Evolutionary conservation across 2,329 filamentous ascomycete species (phyloP).

Genomic region (Diaporthe destruens): DNA sequence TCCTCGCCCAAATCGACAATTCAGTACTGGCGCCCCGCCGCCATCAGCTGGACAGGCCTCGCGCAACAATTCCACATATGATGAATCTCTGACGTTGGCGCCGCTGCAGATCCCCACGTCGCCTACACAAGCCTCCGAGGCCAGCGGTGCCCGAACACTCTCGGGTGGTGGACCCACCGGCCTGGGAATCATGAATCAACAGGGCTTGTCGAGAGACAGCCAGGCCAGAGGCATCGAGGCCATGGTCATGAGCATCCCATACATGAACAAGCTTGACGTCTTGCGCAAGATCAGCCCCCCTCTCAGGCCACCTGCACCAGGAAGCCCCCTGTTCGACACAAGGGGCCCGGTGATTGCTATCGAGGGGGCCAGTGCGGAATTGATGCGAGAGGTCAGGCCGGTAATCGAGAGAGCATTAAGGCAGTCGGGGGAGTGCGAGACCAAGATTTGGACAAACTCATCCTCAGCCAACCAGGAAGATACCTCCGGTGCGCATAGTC

Average conservation of each 20-base stretch:
- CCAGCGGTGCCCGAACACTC: slow-evolving; percentile 45
- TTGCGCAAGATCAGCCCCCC: slow-evolving; percentile 82
- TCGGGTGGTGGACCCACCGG: slow-evolving; percentile 34
- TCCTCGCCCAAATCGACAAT: slow-evolving; percentile 53
- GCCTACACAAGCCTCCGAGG: slow-evolving; percentile 45
- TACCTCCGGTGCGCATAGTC: slow-evolving; percentile 53
- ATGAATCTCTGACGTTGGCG: slow-evolving; percentile 66
- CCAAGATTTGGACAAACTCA: slow-evolving; percentile 59
- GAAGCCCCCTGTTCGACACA: slow-evolving; percentile 52
- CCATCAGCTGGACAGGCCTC: slow-evolving; percentile 47
- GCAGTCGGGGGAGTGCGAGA: slow-evolving; percentile 58
- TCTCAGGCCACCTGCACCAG: slow-evolving; percentile 56
- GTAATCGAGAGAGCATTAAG: slow-evolving; percentile 74
- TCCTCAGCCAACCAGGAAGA: slow-evolving; percentile 10
- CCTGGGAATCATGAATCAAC: slow-evolving; percentile 28
- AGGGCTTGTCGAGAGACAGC: slow-evolving; percentile 42
- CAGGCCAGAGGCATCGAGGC: slow-evolving; percentile 69
- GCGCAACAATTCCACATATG: slow-evolving; percentile 59
- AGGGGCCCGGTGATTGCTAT: slow-evolving; percentile 87
- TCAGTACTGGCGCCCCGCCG: slow-evolving; percentile 50
- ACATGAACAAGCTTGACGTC: slow-evolving; percentile 81
- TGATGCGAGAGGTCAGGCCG: slow-evolving; percentile 69
- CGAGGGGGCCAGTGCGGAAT: slow-evolving; percentile 75
- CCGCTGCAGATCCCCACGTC: slow-evolving; percentile 62
- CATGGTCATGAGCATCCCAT: slow-evolving; percentile 81